Evolutionary conservation across 768 basidiomycete species (phyloP).

Genomic region (Plicaturopsis crispa): DNA sequence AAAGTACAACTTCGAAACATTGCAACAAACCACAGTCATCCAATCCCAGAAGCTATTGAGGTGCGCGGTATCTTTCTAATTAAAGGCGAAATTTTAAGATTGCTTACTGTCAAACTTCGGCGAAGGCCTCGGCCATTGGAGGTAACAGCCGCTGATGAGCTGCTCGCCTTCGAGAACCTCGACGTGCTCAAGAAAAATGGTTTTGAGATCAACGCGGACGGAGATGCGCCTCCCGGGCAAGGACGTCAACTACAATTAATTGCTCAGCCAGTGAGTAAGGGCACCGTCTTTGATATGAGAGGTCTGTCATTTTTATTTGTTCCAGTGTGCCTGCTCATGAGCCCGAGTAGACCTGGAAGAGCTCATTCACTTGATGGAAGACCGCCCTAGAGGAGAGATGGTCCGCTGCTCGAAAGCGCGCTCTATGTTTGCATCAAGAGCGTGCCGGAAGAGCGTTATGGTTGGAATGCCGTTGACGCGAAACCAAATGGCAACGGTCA

Average conservation of each 20-base stretch:
- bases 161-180: conserved; percentile 80
- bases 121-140: conserved; percentile 78
- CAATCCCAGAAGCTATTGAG: conserved; percentile 78
- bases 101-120: conserved; percentile 5
- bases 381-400: conserved; percentile 71
- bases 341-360: conserved; percentile 76
- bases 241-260: conserved; percentile 51
- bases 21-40: conserved; percentile 87
- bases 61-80: conserved; percentile 35
- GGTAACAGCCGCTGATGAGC: conserved; percentile 83
- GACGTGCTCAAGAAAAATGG: conserved; percentile 83
- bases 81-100: not conserved
- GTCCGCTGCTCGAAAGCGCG: conserved; percentile 91
- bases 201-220: conserved; percentile 68
- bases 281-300: conserved; percentile 82
- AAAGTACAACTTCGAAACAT: conserved; percentile 95
- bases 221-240: conserved; percentile 29
- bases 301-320: conserved; percentile 35
- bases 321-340: not conserved
- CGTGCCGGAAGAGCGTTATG: conserved; percentile 96
- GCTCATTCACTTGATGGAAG: conserved; percentile 77
- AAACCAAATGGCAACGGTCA: conserved; percentile 70
- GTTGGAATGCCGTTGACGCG: conserved; percentile 77
- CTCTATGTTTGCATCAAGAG: conserved; percentile 94
- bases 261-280: conserved; percentile 89